Conservation (phyloP, 805 yeast species). For the Wickerhamiella qilinensis region DNA sequence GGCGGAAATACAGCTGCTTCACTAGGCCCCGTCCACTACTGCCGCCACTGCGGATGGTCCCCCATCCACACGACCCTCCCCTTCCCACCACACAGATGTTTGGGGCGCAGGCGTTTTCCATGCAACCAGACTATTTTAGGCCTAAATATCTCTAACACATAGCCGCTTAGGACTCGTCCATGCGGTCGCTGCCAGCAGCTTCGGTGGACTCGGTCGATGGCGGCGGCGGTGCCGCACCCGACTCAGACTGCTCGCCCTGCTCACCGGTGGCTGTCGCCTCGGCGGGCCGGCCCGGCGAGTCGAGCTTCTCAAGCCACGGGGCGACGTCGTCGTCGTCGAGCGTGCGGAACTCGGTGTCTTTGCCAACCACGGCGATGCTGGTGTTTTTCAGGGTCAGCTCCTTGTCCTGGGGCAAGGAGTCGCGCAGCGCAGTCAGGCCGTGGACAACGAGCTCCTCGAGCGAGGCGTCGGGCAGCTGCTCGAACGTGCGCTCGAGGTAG, state of each 20-base stretch:
- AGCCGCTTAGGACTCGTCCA: slow-evolving; percentile 5
- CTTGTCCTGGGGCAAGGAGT: slow-evolving; percentile 86
- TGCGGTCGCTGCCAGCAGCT: slow-evolving; percentile 10
- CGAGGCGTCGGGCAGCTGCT: slow-evolving; percentile 41
- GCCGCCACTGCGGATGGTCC: no score
- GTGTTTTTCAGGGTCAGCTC: slow-evolving; percentile 74
- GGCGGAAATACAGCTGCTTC: no score
- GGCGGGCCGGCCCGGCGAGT: slow-evolving; percentile 30
- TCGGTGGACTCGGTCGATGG: slow-evolving; percentile 5
- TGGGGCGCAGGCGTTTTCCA: no score
- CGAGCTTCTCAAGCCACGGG: slow-evolving; percentile 66
- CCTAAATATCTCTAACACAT: not conserved
- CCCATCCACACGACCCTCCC: no score
- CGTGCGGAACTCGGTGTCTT: slow-evolving; percentile 52
- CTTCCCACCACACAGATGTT: no score
- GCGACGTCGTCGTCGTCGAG: slow-evolving; percentile 80
- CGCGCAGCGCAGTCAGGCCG: slow-evolving; percentile 83
- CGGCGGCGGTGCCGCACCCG: slow-evolving; percentile 6
- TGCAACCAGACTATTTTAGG: no score
- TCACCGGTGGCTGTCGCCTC: slow-evolving; percentile 7
- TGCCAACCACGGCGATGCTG: slow-evolving; percentile 84
- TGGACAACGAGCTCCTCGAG: slow-evolving; percentile 65
- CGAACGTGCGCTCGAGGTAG: slow-evolving; percentile 74
- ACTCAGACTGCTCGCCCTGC: slow-evolving; percentile 10
- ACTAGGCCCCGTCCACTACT: no score